phyloP scores from a whole-genome alignment of 768 basidiomycete genomes.

The Auricularia cornea region DNA sequence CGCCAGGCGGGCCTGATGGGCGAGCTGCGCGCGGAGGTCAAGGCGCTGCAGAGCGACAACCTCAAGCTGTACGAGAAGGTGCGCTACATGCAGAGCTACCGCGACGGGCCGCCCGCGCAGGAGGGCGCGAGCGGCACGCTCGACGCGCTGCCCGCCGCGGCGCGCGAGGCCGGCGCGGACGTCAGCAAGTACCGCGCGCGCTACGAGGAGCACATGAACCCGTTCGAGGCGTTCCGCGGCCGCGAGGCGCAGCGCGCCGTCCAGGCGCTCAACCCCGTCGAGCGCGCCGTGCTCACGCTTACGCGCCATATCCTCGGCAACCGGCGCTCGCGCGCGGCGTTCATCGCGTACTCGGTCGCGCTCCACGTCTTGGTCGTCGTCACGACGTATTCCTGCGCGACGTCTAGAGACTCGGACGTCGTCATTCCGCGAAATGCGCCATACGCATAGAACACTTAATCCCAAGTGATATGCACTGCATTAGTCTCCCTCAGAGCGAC shows the following conservation, averaged over 20 bases:
- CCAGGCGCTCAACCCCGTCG: constrained; percentile 82
- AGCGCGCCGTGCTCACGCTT: constrained; percentile 76
- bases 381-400: constrained; percentile 65
- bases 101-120: constrained; percentile 48
- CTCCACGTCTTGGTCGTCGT: constrained; percentile 78
- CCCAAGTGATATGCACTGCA: too few species aligned
- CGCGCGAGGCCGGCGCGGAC: constrained; percentile 44
- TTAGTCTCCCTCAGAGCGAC: too few species aligned
- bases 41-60: constrained; percentile 88
- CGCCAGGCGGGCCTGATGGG: constrained; percentile 93
- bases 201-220: constrained; percentile 97
- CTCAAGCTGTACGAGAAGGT: constrained; percentile 98
- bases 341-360: constrained; percentile 76
- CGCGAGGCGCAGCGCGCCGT: constrained; percentile 96
- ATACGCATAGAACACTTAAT: background rate
- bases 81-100: constrained; percentile 95
- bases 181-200: constrained; percentile 83
- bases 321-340: constrained; percentile 80
- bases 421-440: background rate
- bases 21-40: constrained; percentile 87
- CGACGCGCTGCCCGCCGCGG: constrained; percentile 48
- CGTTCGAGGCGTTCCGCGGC: constrained; percentile 95
- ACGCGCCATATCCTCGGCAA: constrained; percentile 84
- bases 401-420: background rate
- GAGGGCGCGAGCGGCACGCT: constrained; percentile 50